Conservation (phyloP, 2,329 filamentous ascomycete genomes). For the Claviceps sorghi region DNA sequence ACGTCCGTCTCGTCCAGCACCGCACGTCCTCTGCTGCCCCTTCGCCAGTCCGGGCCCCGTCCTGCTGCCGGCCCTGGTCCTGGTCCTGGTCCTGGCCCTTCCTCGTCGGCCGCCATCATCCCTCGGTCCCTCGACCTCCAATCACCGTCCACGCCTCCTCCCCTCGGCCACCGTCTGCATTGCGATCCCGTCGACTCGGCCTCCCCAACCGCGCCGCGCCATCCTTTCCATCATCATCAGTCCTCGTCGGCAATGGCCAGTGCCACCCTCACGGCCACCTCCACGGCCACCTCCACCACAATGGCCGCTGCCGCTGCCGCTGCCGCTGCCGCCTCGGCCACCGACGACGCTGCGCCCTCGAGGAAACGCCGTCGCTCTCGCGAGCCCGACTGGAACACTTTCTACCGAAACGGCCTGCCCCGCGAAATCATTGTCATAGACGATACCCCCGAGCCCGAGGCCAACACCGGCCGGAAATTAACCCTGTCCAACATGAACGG, state of each 20-base stretch:
- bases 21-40: slow-evolving; percentile 12
- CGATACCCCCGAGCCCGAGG: slow-evolving; percentile 49
- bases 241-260: slow-evolving; percentile 11
- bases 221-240: slow-evolving; percentile 9
- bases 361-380: slow-evolving; percentile 43
- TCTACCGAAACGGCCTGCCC: slow-evolving; percentile 70
- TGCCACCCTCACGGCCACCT: slow-evolving; percentile 2
- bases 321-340: no score
- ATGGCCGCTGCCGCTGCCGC: slow-evolving; percentile 10
- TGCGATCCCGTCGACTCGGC: slow-evolving; percentile 10
- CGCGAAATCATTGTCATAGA: slow-evolving; percentile 79
- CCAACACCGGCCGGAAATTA: slow-evolving; percentile 26
- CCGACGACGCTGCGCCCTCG: slow-evolving; percentile 16
- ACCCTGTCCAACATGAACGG: slow-evolving; percentile 12
- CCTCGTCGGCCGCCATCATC: slow-evolving; percentile 19
- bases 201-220: slow-evolving; percentile 9
- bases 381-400: slow-evolving; percentile 63
- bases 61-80: no score
- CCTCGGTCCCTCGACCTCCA: slow-evolving; percentile 12
- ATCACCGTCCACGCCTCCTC: slow-evolving; percentile 17
- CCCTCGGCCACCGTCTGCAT: slow-evolving; percentile 12
- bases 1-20: slow-evolving; percentile 13
- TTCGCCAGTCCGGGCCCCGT: slow-evolving; percentile 13
- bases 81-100: slow-evolving; percentile 17
- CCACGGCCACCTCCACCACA: slow-evolving; percentile 3